Conservation (phyloP, 2,329 filamentous ascomycete species). For the Whalleya microplaca region DNA sequence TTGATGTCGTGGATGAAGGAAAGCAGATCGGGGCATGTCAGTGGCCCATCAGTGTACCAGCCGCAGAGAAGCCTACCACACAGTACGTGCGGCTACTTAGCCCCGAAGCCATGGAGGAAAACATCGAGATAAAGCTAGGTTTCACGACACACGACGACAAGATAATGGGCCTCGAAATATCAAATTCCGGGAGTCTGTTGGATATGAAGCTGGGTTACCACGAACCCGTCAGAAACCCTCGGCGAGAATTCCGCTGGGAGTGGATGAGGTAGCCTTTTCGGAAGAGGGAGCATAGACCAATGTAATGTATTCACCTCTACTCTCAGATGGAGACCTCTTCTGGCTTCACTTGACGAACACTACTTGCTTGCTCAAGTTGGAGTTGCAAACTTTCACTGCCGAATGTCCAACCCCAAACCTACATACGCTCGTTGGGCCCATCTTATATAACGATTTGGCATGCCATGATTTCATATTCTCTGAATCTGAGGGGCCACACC, state of each 20-base stretch:
- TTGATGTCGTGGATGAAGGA: neutral
- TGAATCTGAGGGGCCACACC: too few species aligned
- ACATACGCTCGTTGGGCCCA: too few species aligned
- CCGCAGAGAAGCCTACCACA: neutral
- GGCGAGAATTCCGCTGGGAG: neutral
- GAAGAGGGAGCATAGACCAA: neutral
- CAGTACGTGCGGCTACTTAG: neutral
- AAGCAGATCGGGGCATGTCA: neutral
- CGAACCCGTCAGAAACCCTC: neutral
- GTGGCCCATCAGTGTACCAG: neutral
- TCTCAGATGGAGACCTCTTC: too few species aligned
- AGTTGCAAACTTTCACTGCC: too few species aligned
- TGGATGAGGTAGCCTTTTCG: too few species aligned
- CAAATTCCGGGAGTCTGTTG: neutral
- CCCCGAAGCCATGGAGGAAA: neutral
- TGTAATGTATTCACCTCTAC: too few species aligned
- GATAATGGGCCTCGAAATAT: neutral
- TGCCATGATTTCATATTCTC: too few species aligned
- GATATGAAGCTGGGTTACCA: too few species aligned
- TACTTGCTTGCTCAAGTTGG: too few species aligned
- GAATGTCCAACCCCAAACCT: too few species aligned
- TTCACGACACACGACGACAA: neutral
- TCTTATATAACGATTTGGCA: too few species aligned
- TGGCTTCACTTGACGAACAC: too few species aligned
- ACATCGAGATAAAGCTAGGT: neutral